Evolutionary conservation across 2,329 filamentous ascomycete species (phyloP).

Genomic region (Alternaria triticimaculans): DNA sequence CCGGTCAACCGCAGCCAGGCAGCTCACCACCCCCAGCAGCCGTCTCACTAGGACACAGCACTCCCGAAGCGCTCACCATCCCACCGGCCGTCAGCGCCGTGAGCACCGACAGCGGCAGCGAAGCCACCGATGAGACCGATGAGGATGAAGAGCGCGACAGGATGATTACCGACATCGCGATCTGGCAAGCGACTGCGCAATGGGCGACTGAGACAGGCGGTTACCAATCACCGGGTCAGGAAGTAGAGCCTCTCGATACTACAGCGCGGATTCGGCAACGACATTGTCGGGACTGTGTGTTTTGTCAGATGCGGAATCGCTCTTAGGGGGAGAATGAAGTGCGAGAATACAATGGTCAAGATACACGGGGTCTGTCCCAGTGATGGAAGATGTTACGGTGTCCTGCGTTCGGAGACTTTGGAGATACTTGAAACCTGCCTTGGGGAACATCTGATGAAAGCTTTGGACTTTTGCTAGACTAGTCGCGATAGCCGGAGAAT

Average conservation of each 20-base stretch:
- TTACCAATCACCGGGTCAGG: background rate
- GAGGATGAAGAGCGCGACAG: background rate
- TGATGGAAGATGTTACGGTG: too few relatives aligned
- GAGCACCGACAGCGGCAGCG: background rate
- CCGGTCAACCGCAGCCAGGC: background rate
- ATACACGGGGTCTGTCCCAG: background rate
- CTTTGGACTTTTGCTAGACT: background rate
- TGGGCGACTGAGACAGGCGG: background rate
- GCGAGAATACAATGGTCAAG: rapidly evolving
- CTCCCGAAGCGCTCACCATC: background rate
- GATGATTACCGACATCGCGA: background rate
- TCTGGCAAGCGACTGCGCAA: background rate
- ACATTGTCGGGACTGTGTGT: constrained; percentile 16
- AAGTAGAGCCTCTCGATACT: constrained; percentile 6
- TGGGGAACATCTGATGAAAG: background rate
- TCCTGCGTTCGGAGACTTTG: background rate
- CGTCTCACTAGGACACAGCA: background rate
- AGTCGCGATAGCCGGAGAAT: background rate
- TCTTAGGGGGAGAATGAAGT: background rate
- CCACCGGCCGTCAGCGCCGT: background rate
- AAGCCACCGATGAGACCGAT: background rate
- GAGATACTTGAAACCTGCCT: background rate
- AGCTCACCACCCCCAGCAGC: background rate
- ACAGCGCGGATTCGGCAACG: constrained; percentile 5
- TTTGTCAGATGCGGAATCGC: constrained; percentile 14